Evolutionary conservation across 495 filamentous ascomycete species (phyloP), one percentile per base, ranked within the genome.

Genomic region (Podospora appendiculata): DNA sequence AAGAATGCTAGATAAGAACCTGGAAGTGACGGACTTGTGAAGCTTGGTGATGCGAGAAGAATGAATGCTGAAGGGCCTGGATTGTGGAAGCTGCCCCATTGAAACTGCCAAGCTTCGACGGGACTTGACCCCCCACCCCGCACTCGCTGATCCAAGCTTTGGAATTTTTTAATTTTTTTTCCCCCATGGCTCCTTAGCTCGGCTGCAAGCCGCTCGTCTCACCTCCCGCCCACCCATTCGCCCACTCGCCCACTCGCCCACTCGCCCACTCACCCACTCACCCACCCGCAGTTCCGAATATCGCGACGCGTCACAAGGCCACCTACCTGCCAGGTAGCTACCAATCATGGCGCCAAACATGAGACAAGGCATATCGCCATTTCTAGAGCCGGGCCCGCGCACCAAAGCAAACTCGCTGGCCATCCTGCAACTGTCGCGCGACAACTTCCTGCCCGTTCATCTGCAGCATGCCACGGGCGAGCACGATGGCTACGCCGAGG

Each of bases 381-480:
- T 94, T 58, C 70, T 94, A 18, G 78, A 83, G 11, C 85, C 84
- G 6, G 80, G 82, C 7, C 55, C 76, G 8, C 58, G 58, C 17
- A 77, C 89, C 11, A 64, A 71, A 16, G 64, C 78, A 32, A 73
- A 83, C 55, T 69, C 71, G 13, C 76, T 94, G 33, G 84, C 89
- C 0, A 80, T 96, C 51, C 78, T 96, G 51, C 86, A 94, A 64
- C 80, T 96, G 16, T 86, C 83, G 50, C 84, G 91, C 68, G 91
- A 96, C 69, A 81, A 84, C 47, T 80, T 87, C 49, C 72, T 86
- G 45, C 90, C 92, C 19, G 74, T 85, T 14, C 79, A 90, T 60
- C 82, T 96, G 50, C 75, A 75, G 45, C 67, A 75, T 25, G 68
- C 74, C 19, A 75, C 82, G 25, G 80, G 79, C 18, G 71, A 79